Conservation (phyloP, 129 eudicot genomes). For the Centrapalus pauciflorus region DNA sequence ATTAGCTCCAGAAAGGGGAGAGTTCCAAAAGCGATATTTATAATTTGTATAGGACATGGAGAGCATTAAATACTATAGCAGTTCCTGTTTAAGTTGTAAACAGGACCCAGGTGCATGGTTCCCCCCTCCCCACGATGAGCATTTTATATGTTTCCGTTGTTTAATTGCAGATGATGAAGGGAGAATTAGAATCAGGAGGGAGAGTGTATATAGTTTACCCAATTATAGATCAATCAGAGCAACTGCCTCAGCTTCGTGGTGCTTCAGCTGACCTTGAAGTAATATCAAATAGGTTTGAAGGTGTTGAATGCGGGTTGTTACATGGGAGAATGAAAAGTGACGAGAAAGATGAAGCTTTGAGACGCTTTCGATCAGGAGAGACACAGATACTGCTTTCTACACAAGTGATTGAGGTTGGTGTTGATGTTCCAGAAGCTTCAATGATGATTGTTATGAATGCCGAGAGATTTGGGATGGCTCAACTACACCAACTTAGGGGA, state of each 20-base stretch:
- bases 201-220: conserved; percentile 85
- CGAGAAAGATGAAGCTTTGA: conserved; percentile 76
- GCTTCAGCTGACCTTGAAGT: conserved; percentile 81
- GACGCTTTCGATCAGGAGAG: conserved; percentile 72
- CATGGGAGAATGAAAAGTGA: conserved; percentile 88
- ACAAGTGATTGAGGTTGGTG: conserved; percentile 87
- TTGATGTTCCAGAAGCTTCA: conserved; percentile 97
- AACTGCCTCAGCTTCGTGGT: conserved; percentile 87
- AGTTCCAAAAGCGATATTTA: neutral
- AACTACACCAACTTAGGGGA: conserved; percentile 92
- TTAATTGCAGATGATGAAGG: conserved; percentile 69
- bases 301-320: conserved; percentile 59
- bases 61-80: neutral
- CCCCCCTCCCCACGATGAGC: neutral
- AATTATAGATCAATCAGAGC: conserved; percentile 77
- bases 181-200: conserved; percentile 76
- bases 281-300: conserved; percentile 50
- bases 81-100: neutral
- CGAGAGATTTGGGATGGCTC: conserved; percentile 95
- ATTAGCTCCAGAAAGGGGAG: neutral
- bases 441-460: conserved; percentile 99
- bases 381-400: conserved; percentile 84
- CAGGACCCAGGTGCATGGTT: neutral
- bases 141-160: neutral
- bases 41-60: neutral